Evolutionary conservation across 2,329 filamentous ascomycete genomes (phyloP), one percentile per base, ranked within the genome.

Genomic region (Fonsecaea pedrosoi): DNA sequence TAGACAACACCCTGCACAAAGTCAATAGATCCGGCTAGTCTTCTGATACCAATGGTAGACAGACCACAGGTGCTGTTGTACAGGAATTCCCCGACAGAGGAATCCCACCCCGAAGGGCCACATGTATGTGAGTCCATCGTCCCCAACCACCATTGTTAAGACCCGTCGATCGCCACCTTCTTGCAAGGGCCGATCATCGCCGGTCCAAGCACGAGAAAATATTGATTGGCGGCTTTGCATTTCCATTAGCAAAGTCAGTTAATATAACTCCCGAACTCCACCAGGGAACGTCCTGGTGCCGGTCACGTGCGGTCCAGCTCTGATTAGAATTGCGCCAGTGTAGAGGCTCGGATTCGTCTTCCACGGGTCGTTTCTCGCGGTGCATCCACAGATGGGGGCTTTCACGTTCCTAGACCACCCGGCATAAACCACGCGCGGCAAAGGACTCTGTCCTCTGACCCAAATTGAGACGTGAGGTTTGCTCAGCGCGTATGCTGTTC

Each of bases 391-490:
- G 21, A 8, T 13, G 45, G 5, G 21, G 45, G 21, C 21, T 30
- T 25, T 12, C 9, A 25, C 10, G 10, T 21, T 5, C 18, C 25
- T 25, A 50, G 45, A 50, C 45, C 18, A 50, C 45, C 45, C 45
- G 45, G 45, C 45, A 30, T 30, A 50, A 50, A 3, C 45, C 45
- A 30, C 45, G 45, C 9, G 45, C 45, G 10, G 45, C 18, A 50
- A 50, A 50, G 45, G 45, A 50, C 25, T 50, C 18, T 50, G 45
- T 50, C 8, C 45, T 50, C 45, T 25, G 45, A 13, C 21, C 25
- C 45, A 10, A 25, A 18, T 21, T 30, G 18, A 7, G 45, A 30
- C 10, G 45, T 13, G 45, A 25, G 2, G 8, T 50, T 18, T 50
- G 45, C 18, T 25, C 45, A 21, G 45, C 45, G 10, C 45, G 45